Evolutionary conservation across 345 rosid species (phyloP).

Genomic region (Mangifera indica): DNA sequence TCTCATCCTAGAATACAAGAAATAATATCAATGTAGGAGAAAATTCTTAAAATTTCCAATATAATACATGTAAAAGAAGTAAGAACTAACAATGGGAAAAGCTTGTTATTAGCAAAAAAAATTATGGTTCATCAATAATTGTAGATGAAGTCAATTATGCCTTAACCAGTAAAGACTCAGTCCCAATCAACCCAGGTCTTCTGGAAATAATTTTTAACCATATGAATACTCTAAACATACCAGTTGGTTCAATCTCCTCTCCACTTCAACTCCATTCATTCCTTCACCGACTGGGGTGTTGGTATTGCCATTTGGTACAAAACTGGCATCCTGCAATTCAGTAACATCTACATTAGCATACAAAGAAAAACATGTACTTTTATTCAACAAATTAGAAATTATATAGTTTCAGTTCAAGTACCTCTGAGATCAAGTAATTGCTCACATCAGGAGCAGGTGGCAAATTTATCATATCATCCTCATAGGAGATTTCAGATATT

Average conservation of each 20-base stretch:
- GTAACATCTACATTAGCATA: constrained; percentile 21
- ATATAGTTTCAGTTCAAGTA: constrained; percentile 30
- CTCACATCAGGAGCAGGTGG: constrained; percentile 92
- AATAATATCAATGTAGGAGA: constrained; percentile 3
- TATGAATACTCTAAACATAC: constrained; percentile 37
- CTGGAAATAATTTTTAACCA: constrained; percentile 2
- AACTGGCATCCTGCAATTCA: constrained; percentile 65
- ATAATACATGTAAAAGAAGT: neutral
- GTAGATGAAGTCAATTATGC: neutral
- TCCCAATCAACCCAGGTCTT: neutral
- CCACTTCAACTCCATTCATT: constrained; percentile 77
- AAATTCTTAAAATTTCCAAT: neutral
- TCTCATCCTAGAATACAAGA: constrained; percentile 45
- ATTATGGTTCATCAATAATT: neutral
- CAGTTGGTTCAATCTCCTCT: constrained; percentile 54
- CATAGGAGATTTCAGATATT: constrained; percentile 76
- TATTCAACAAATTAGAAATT: constrained; percentile 11
- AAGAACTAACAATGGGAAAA: neutral
- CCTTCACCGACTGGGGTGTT: constrained; percentile 69
- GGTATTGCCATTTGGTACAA: constrained; percentile 62
- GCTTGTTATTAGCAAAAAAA: neutral
- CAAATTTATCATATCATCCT: constrained; percentile 72
- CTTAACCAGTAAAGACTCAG: neutral
- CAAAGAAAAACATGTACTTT: constrained; percentile 8
- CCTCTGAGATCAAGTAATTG: constrained; percentile 92